Evolutionary conservation across 2,329 filamentous ascomycete genomes (phyloP), one percentile per base, ranked within the genome.

Genomic region (Boeremia lycopersici): DNA sequence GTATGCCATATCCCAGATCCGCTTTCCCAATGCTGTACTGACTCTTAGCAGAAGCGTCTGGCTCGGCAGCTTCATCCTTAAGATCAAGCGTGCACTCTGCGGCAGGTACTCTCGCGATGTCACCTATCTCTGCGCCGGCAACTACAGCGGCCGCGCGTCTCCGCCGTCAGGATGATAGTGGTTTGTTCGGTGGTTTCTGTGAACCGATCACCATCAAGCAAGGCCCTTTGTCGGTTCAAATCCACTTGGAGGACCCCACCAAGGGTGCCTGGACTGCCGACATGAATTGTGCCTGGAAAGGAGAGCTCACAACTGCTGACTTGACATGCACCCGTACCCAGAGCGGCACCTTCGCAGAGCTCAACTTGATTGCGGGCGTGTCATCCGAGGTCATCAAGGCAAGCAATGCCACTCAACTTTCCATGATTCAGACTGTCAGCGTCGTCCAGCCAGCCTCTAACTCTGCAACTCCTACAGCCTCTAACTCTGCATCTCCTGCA

Each of bases 191-290:
- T 34, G 31, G 39, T 15, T 25, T 62, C 29, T 68, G 65, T 48
- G 62, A 62, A 33, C 61, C 62, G 1, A 62, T 61, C 23, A 69
- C 63, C 10, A 45, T 71, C n/a, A 61, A 62, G 46, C 67, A 71
- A 58, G 65, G 65, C 6, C 17, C 60, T 2, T 59, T 57, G 38
- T 65, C 61, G 9, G 62, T 56, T 34, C 50, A 61, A 28, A 43
- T 63, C 13, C 61, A 68, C 17, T 33, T 69, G 26, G 64, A 62
- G 7, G 66, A 68, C 38, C 62, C 65, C 2, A 31, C 34, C 9
- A 48, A 59, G 7, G 64, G 61, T 12, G 59, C 38, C 2, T 65
- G 60, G 58, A 68, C 62, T 6, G 17, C 59, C 11, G 61, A 68
- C 23, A 36, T 57, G 19, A 58, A 56, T 19, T 70, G 68, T 48